These are phyloP conservation scores for Ocimum tenuiflorum DNA, from an alignment of 257 asterid species.

Conservation along the genomic window DNA sequence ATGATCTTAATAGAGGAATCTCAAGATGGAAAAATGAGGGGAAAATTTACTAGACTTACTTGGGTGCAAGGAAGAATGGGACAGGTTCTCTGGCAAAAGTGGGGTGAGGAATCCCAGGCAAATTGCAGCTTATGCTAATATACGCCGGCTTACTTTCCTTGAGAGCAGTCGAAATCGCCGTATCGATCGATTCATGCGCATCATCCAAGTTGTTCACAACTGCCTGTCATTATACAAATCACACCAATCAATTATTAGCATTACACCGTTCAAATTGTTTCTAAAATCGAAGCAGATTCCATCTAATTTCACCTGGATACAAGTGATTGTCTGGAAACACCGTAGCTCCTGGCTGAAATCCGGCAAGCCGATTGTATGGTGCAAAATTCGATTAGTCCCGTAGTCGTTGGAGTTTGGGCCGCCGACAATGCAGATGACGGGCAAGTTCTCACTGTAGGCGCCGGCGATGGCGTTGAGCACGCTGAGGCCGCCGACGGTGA, in stretches of 20 bases:
- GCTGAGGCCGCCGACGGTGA: conserved; percentile 77
- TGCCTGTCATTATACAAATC: conserved; percentile 28
- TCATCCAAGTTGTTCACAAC: conserved; percentile 52
- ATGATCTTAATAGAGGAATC: too few relatives aligned
- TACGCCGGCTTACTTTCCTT: conserved; percentile 63
- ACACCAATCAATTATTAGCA: background rate
- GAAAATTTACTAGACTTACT: conserved; percentile 20
- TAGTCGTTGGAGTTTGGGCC: conserved; percentile 79
- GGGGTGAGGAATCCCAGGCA: conserved; percentile 53
- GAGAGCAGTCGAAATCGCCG: conserved; percentile 54
- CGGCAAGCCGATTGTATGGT: conserved; percentile 67
- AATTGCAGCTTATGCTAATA: conserved; percentile 55
- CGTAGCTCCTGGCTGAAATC: conserved; percentile 68
- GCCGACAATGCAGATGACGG: conserved; percentile 69
- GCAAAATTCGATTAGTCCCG: conserved; percentile 57
- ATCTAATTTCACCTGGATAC: conserved; percentile 43
- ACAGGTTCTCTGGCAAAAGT: conserved; percentile 62
- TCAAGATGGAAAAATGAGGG: background rate
- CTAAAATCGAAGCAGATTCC: background rate
- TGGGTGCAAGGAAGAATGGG: conserved; percentile 45
- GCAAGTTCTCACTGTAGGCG: conserved; percentile 73
- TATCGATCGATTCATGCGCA: conserved; percentile 61
- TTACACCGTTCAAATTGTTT: background rate
- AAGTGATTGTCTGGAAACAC: conserved; percentile 65
- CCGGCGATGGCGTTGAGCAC: conserved; percentile 79